phyloP scores from a whole-genome alignment of 306 rosid genomes.

The Sesbania bispinosa region DNA sequence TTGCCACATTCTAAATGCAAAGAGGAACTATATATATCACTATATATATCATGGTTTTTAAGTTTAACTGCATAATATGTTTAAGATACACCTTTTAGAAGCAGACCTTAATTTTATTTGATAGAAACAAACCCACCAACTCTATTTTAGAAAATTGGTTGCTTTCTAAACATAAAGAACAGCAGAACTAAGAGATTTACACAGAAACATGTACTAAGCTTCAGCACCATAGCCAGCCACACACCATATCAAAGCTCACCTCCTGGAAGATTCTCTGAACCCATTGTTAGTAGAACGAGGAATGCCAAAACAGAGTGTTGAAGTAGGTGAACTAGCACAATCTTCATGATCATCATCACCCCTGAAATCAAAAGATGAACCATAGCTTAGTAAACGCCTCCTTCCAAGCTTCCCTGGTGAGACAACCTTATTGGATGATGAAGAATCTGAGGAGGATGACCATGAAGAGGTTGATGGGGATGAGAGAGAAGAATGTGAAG shows the following conservation, averaged over 20 bases:
- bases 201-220: no score
- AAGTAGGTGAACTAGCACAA: conserved; percentile 37
- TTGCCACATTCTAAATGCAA: conserved; percentile 6
- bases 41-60: no score
- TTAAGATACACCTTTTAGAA: conserved; percentile 14
- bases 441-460: background rate
- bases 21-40: background rate
- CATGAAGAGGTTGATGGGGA: conserved; percentile 12
- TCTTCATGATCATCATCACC: conserved; percentile 30
- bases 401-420: background rate
- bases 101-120: background rate
- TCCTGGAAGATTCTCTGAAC: conserved; percentile 4
- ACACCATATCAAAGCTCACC: background rate
- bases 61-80: background rate
- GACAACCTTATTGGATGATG: conserved; percentile 29
- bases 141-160: conserved; percentile 11
- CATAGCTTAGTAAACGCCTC: conserved; percentile 36
- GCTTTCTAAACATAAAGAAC: conserved; percentile 19
- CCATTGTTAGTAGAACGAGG: conserved; percentile 10
- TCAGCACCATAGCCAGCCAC: no score
- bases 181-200: no score
- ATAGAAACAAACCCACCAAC: conserved; percentile 8
- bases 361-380: conserved; percentile 48
- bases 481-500: conserved; percentile 11
- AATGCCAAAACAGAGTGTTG: conserved; percentile 56